phyloP scores from a whole-genome alignment of 768 basidiomycete genomes.

The Boletales sp. region DNA sequence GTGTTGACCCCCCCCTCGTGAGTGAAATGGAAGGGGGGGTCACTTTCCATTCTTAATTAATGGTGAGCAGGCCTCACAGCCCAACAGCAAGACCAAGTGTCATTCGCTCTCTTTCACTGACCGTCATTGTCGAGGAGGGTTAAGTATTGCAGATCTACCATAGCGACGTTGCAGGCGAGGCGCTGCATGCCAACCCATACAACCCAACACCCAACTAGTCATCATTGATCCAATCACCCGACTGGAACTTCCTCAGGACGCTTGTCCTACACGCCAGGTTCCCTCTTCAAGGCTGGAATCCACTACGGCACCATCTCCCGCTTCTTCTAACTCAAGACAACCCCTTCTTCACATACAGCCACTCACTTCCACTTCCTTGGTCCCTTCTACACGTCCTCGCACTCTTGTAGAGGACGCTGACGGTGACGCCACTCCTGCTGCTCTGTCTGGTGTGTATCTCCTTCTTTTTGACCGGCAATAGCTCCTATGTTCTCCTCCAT shows the following conservation, averaged over 20 bases:
- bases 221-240: conserved; percentile 70
- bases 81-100: conserved; percentile 23
- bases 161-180: conserved; percentile 17
- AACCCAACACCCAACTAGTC: conserved; percentile 27
- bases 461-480: conserved; percentile 4
- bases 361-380: conserved; percentile 43
- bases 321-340: conserved; percentile 28
- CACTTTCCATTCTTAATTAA: conserved; percentile 20
- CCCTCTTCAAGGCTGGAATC: conserved; percentile 48
- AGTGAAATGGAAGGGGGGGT: conserved; percentile 24
- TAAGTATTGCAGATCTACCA: conserved; percentile 14
- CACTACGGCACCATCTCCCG: conserved; percentile 29
- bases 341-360: conserved; percentile 24
- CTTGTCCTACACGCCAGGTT: conserved; percentile 39
- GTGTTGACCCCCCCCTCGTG: conserved; percentile 9
- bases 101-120: conserved; percentile 17
- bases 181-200: conserved; percentile 25
- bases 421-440: conserved; percentile 28
- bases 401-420: conserved; percentile 56
- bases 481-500: conserved; percentile 1
- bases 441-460: conserved; percentile 21
- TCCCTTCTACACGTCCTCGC: conserved; percentile 64
- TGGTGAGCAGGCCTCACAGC: conserved; percentile 21
- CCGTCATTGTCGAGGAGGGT: conserved; percentile 15
- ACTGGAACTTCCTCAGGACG: conserved; percentile 55